Evolutionary conservation across 2,329 filamentous ascomycete species (phyloP).

Genomic region (Trichophyton simii): DNA sequence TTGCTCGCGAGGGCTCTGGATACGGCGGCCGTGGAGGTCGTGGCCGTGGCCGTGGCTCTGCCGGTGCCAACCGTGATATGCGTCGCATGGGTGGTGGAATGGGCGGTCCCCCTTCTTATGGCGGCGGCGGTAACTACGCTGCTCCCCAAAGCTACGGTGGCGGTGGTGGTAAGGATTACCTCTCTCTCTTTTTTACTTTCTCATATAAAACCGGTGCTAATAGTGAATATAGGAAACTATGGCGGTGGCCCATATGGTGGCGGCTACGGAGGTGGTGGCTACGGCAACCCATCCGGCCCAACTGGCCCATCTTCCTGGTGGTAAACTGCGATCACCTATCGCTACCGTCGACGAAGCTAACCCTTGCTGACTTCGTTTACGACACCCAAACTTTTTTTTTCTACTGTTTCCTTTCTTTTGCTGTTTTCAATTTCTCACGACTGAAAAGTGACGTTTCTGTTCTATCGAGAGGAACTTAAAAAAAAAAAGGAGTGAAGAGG

Average conservation of each 20-base stretch:
- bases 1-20: slow-evolving; percentile 80
- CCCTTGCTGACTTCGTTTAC: slow-evolving; percentile 3
- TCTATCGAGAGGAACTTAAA: not conserved
- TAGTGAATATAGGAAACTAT: not conserved
- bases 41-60: slow-evolving; percentile 57
- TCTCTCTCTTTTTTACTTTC: not conserved
- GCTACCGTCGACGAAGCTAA: not conserved
- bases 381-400: not conserved
- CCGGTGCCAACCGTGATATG: slow-evolving; percentile 68
- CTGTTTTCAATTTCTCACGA: slow-evolving; percentile 24
- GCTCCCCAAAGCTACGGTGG: slow-evolving; percentile 16
- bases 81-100: slow-evolving; percentile 48
- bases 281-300: slow-evolving; percentile 39
- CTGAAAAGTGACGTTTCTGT: slow-evolving; percentile 7
- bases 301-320: slow-evolving; percentile 41
- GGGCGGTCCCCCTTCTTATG: slow-evolving; percentile 13
- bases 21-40: slow-evolving; percentile 59
- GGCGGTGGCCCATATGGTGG: slow-evolving; percentile 10
- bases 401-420: slow-evolving; percentile 16
- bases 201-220: not conserved
- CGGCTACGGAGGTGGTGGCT: slow-evolving; percentile 29
- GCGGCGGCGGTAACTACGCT: slow-evolving; percentile 12
- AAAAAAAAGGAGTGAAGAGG: not conserved
- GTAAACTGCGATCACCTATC: slow-evolving; percentile 23
- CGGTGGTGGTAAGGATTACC: slow-evolving; percentile 16